Conservation (phyloP, 768 basidiomycete genomes). For the Boletus rubescentipes region DNA sequence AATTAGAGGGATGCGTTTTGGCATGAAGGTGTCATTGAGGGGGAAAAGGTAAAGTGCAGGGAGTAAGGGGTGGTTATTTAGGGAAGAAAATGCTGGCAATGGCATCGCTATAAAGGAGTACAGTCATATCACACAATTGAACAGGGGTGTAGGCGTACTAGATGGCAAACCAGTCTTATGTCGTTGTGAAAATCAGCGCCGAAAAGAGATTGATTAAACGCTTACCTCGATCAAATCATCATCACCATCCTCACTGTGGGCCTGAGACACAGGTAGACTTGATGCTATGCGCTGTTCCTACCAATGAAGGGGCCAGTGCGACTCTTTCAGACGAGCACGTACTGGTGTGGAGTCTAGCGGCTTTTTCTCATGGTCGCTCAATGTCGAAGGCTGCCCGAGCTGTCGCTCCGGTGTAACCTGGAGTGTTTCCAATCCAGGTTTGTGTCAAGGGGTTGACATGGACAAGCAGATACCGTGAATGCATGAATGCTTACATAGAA, state of each 20-base stretch:
- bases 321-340: too few species aligned
- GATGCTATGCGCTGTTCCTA: background rate
- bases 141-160: too few species aligned
- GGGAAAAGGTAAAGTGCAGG: slow-evolving; percentile 77
- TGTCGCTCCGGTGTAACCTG: too few species aligned
- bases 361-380: too few species aligned
- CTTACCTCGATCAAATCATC: background rate
- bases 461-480: background rate
- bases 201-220: background rate
- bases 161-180: too few species aligned
- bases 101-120: slow-evolving; percentile 25
- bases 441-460: background rate
- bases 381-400: too few species aligned
- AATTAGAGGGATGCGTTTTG: slow-evolving; percentile 87
- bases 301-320: background rate
- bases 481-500: background rate
- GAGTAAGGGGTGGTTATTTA: slow-evolving; percentile 24
- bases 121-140: too few species aligned
- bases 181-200: background rate
- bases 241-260: background rate
- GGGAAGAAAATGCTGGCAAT: slow-evolving; percentile 32
- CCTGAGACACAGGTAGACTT: background rate
- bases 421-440: slow-evolving; percentile 39
- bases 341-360: too few species aligned
- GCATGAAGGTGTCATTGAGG: slow-evolving; percentile 90